A percentile compares a stretch with the other conserved stretches of the same genome.
Evolutionary conservation across 768 basidiomycete genomes (phyloP).

Genomic region (Calocybe indica): DNA sequence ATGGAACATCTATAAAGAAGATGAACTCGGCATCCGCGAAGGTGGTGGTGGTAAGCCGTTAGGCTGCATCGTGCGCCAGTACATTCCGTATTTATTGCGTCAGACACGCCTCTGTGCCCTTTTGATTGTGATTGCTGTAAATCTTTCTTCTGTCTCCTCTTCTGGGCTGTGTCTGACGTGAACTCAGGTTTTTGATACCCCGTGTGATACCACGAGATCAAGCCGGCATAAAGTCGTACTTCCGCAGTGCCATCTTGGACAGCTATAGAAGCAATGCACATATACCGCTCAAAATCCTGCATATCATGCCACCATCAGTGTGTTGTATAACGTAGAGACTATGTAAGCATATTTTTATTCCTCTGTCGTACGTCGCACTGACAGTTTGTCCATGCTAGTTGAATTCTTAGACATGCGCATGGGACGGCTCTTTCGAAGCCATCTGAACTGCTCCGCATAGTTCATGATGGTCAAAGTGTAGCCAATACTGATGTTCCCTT

Average conservation of each 20-base stretch:
- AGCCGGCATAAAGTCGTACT: too few relatives aligned
- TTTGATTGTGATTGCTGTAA: conserved; percentile 88
- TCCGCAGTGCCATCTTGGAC: too few relatives aligned
- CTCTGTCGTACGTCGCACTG: not conserved
- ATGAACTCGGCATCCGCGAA: conserved; percentile 66
- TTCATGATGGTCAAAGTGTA: conserved; percentile 55
- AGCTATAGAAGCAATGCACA: too few relatives aligned
- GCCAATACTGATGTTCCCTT: conserved; percentile 38
- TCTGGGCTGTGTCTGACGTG: not conserved
- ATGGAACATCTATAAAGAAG: conserved; percentile 74
- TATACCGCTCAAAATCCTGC: too few relatives aligned
- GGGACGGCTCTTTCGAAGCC: conserved; percentile 55
- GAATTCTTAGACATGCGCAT: not conserved
- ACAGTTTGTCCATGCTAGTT: not conserved
- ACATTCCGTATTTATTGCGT: conserved; percentile 15
- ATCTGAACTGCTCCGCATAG: conserved; percentile 21
- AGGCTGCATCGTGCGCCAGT: conserved; percentile 3
- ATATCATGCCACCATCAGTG: too few relatives aligned
- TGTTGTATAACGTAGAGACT: too few relatives aligned
- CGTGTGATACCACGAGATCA: not conserved
- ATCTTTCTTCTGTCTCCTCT: conserved; percentile 16
- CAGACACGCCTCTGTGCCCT: conserved; percentile 81
- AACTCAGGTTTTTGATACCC: conserved; percentile 17
- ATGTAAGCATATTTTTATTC: not conserved
- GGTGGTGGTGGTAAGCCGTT: conserved; percentile 63